Base-by-base conservation (phyloP, 192 early-diverging fungal genomes). In the Mortierella hygrophila region DNA sequence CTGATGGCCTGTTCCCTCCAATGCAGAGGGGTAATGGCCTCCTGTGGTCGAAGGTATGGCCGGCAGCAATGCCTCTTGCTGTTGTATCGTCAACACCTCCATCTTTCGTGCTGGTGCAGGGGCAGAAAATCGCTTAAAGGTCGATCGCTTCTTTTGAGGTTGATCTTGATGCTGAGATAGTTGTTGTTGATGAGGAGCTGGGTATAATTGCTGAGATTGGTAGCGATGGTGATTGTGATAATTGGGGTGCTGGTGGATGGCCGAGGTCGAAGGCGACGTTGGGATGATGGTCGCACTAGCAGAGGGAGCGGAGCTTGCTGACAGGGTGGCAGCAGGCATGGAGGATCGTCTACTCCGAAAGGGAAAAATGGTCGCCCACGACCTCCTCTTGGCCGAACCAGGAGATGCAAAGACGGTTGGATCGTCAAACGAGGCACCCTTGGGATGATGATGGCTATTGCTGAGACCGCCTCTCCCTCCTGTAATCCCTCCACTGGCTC, bases 341-440 rank as follows among this genome's bases (percentile, higher is more conserved):
- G 82, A 78, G 3, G 76, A 35, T 40, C 82, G 82, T n/a, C 71
- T 72, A 65, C 60, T 65, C 60, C 60, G 63, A 74, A 68, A 8
- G 71, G 77, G 35, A 38, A 83, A 78, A 46, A 83, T 55, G 0
- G 76, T 57, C n/a, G 55, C 69, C 82, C 82, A 83, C 9, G 82
- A 83, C 1, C 44, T 77, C 16, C 82, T 70, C 65, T 83, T 83
- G 35, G 41, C 8, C 60, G 60, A 65, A 13, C 29, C 13, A 26
- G 57, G n/a, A 29, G 60, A 65, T 1, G 55, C n/a, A 26, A 29
- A 65, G 26, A 42, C 47, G 20, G 46, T 26, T 10, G 41, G 26
- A 29, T 55, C 18, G 32, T 47, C 79, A 52, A 40, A 21, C 40
- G 79, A 41, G 13, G n/a, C 60, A 15, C 55, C 72, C 23, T 80